Percentiles rank a stretch among this genome's conserved stretches.
phyloP scores from a whole-genome alignment of 768 basidiomycete genomes.

The Agaricus sinodeliciosus region DNA sequence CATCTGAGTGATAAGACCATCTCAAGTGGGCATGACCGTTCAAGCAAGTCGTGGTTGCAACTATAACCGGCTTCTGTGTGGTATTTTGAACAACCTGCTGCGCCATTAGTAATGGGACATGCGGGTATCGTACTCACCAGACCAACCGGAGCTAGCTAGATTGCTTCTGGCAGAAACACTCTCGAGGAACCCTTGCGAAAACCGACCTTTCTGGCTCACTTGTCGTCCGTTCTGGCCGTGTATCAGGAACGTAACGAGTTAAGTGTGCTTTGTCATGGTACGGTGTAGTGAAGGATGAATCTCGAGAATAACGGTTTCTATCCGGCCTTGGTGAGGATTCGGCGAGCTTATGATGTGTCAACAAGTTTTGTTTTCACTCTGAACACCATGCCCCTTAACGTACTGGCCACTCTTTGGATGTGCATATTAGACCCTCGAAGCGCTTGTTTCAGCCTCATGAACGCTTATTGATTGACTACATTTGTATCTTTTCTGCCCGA shows the following conservation, averaged over 20 bases:
- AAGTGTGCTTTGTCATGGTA: slow-evolving; percentile 7
- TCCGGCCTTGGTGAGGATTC: slow-evolving; percentile 8
- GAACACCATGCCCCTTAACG: slow-evolving; percentile 5
- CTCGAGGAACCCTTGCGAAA: slow-evolving; percentile 5
- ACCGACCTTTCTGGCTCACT: slow-evolving; percentile 8
- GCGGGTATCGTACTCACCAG: slow-evolving; percentile 7
- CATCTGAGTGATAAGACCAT: slow-evolving; percentile 14
- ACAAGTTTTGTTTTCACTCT: slow-evolving; percentile 8
- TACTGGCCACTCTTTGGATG: slow-evolving; percentile 11
- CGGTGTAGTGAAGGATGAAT: slow-evolving; percentile 1
- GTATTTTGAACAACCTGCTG: slow-evolving; percentile 1
- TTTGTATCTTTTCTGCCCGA: slow-evolving; percentile 1
- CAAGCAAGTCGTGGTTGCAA: slow-evolving; percentile 6
- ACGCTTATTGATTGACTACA: slow-evolving; percentile 4
- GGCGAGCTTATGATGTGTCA: slow-evolving; percentile 4
- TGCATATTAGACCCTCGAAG: slow-evolving; percentile 7
- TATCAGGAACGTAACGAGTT: slow-evolving; percentile 9
- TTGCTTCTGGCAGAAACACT: background rate
- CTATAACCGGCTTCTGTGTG: slow-evolving; percentile 8
- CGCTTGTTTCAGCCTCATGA: slow-evolving; percentile 7
- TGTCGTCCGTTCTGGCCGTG: slow-evolving; percentile 8
- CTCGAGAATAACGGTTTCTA: slow-evolving; percentile 8
- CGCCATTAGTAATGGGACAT: slow-evolving; percentile 1
- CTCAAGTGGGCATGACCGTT: slow-evolving; percentile 9
- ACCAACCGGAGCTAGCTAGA: slow-evolving; percentile 2